Evolutionary conservation across 1,284 basidiomycete species (phyloP).

Genomic region (Leccinum huronense): DNA sequence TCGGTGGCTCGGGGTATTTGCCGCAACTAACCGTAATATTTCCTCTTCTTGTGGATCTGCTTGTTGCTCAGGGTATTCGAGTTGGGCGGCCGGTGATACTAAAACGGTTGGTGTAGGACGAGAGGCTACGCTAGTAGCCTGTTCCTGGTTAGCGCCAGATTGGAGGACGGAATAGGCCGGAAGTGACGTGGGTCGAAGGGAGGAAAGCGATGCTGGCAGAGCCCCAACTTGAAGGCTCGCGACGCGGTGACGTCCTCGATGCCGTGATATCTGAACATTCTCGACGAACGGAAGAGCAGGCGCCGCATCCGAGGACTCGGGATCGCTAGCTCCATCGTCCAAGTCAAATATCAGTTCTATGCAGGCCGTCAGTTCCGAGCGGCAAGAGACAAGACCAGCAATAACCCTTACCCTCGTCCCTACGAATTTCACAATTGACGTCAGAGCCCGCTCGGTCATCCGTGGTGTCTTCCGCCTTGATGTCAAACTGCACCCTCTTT

Average conservation of each 20-base stretch:
- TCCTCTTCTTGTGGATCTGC: slow-evolving; percentile 52
- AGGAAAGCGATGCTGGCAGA: slow-evolving; percentile 55
- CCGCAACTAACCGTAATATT: slow-evolving; percentile 60
- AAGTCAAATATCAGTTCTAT: slow-evolving; percentile 69
- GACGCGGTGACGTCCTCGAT: slow-evolving; percentile 34
- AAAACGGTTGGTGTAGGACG: slow-evolving; percentile 1
- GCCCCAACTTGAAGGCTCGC: slow-evolving; percentile 35
- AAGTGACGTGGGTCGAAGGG: slow-evolving; percentile 65
- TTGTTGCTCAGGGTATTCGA: slow-evolving; percentile 25
- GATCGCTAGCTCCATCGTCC: slow-evolving; percentile 48
- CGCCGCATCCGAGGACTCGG: slow-evolving; percentile 28
- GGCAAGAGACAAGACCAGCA: slow-evolving; percentile 2
- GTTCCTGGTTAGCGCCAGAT: slow-evolving; percentile 25
- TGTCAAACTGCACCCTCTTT: slow-evolving; percentile 71
- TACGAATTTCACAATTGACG: slow-evolving; percentile 33
- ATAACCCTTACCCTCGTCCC: slow-evolving; percentile 39
- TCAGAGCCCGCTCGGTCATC: slow-evolving; percentile 41
- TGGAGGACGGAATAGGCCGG: slow-evolving; percentile 57
- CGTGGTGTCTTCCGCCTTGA: slow-evolving; percentile 53
- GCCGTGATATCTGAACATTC: slow-evolving; percentile 34
- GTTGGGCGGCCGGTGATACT: slow-evolving; percentile 6
- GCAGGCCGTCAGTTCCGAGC: slow-evolving; percentile 10
- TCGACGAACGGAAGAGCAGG: slow-evolving; percentile 48
- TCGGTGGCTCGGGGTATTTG: slow-evolving; percentile 66
- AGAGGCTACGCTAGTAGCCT: slow-evolving; percentile 4